These are phyloP conservation scores for Lipomyces starkeyi DNA, from an alignment of 805 yeast species.

Conservation along the genomic window DNA sequence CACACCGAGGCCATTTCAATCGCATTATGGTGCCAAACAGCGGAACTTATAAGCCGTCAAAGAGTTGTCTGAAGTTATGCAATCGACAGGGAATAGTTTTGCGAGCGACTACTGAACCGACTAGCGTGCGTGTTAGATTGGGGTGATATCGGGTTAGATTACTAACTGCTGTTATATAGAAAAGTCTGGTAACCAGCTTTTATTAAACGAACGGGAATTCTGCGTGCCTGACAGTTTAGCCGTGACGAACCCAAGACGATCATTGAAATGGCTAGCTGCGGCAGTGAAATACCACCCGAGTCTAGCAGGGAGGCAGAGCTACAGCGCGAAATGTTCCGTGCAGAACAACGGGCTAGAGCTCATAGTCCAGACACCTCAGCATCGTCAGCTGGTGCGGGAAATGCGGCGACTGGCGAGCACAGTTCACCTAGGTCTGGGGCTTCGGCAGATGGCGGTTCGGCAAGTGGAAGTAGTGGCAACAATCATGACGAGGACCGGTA, in stretches of 20 bases:
- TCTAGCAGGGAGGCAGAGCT: background rate
- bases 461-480: background rate
- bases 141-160: background rate
- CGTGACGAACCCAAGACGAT: background rate
- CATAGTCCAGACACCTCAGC: background rate
- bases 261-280: background rate
- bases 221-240: background rate
- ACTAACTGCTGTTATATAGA: background rate
- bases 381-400: background rate
- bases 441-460: background rate
- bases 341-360: background rate
- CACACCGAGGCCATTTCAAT: background rate
- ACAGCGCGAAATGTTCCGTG: background rate
- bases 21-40: background rate
- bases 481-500: conserved; percentile 6
- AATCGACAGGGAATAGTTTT: background rate
- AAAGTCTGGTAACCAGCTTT: background rate
- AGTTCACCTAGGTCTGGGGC: background rate
- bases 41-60: background rate
- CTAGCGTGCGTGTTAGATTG: background rate
- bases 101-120: background rate
- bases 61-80: background rate
- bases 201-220: background rate
- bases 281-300: background rate
- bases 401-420: background rate